Evolutionary conservation across 768 basidiomycete genomes (phyloP).

Genomic region (Phanerochaete sordida): DNA sequence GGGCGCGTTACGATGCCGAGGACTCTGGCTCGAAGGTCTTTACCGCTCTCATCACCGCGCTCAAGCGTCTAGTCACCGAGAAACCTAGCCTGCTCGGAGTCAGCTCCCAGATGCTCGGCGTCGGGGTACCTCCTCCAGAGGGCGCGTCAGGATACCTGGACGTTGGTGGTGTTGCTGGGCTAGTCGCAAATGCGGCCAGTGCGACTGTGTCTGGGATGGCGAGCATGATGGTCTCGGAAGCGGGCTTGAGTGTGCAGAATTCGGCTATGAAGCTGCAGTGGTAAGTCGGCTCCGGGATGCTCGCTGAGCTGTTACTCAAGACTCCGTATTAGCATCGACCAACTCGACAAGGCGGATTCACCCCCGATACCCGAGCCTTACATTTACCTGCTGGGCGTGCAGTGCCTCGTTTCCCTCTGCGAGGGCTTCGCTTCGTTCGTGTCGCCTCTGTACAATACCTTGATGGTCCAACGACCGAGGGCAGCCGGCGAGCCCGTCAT

Average conservation of each 20-base stretch:
- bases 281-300: slow-evolving; percentile 38
- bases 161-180: slow-evolving; percentile 69
- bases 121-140: slow-evolving; percentile 52
- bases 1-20: slow-evolving; percentile 69
- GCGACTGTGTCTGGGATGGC: slow-evolving; percentile 82
- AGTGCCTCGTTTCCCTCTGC: slow-evolving; percentile 81
- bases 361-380: slow-evolving; percentile 93
- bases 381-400: slow-evolving; percentile 86
- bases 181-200: slow-evolving; percentile 80
- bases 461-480: slow-evolving; percentile 62
- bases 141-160: slow-evolving; percentile 47
- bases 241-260: slow-evolving; percentile 66
- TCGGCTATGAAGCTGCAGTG: slow-evolving; percentile 90
- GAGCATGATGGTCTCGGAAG: slow-evolving; percentile 75
- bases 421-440: slow-evolving; percentile 80
- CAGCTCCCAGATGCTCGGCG: slow-evolving; percentile 73
- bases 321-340: slow-evolving; percentile 71
- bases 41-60: slow-evolving; percentile 70
- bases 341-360: slow-evolving; percentile 95
- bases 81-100: slow-evolving; percentile 84
- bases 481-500: slow-evolving; percentile 60
- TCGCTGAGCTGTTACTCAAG: slow-evolving; percentile 1
- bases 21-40: slow-evolving; percentile 67
- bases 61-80: slow-evolving; percentile 87
- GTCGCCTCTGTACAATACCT: slow-evolving; percentile 68